Evolutionary conservation across 352 stramenopile species (phyloP).

Genomic region (Phytophthora meadii): DNA sequence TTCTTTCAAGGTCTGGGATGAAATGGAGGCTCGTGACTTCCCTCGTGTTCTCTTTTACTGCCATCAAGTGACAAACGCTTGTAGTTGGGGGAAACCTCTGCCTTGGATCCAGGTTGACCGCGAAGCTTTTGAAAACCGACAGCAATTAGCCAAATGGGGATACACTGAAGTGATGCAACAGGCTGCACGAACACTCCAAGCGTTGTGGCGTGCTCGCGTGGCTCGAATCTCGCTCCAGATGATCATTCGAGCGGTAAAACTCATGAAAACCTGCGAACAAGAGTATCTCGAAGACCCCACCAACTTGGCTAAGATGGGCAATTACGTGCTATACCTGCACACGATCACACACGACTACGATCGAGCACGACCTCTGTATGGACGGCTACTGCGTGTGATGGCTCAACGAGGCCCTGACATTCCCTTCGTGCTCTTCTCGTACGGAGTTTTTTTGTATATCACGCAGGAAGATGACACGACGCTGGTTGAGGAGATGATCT

Average conservation of each 20-base stretch:
- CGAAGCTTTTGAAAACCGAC: conserved; percentile 49
- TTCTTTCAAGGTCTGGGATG: conserved; percentile 80
- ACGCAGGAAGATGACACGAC: conserved; percentile 74
- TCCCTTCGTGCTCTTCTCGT: conserved; percentile 83
- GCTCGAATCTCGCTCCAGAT: conserved; percentile 66
- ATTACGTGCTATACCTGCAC: conserved; percentile 86
- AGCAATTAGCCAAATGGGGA: conserved; percentile 65
- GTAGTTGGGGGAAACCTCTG: conserved; percentile 70
- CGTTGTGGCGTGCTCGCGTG: conserved; percentile 58
- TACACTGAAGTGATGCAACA: conserved; percentile 71
- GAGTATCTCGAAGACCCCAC: conserved; percentile 83
- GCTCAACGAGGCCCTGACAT: conserved; percentile 74
- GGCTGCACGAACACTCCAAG: conserved; percentile 57
- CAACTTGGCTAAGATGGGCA: conserved; percentile 77
- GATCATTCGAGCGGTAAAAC: conserved; percentile 63
- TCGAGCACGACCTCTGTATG: conserved; percentile 73
- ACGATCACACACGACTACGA: conserved; percentile 83
- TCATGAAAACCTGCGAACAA: conserved; percentile 76
- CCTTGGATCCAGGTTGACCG: conserved; percentile 61
- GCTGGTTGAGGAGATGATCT: conserved; percentile 73
- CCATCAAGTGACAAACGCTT: conserved; percentile 70
- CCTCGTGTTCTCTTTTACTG: conserved; percentile 74
- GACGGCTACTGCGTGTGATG: conserved; percentile 78
- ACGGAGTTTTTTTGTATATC: conserved; percentile 75
- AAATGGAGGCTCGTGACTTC: conserved; percentile 65